A percentile compares a stretch with the other conserved stretches of the same genome.
phyloP scores from a whole-genome alignment of 306 rosid genomes.

The Cicer chorassanicum region DNA sequence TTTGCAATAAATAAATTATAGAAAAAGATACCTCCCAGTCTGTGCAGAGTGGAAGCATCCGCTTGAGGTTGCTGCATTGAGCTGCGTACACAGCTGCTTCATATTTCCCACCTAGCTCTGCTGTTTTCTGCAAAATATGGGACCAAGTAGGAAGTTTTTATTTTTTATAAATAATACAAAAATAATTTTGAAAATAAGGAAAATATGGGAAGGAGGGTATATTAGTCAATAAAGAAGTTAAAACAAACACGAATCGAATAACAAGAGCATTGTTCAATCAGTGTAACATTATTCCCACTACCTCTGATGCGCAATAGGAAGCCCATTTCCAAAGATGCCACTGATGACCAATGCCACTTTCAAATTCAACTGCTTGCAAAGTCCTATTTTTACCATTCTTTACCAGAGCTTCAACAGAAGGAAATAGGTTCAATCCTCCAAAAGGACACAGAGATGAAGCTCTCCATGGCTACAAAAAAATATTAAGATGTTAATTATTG shows the following conservation, averaged over 20 bases:
- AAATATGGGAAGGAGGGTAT: constrained; percentile 22
- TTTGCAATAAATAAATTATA: background rate
- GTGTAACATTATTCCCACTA: constrained; percentile 46
- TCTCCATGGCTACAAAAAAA: constrained; percentile 87
- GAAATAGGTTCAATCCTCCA: constrained; percentile 81
- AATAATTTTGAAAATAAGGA: constrained; percentile 27
- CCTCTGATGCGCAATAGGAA: constrained; percentile 96
- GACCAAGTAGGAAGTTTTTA: constrained; percentile 35
- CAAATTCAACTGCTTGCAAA: constrained; percentile 93
- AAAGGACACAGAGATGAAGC: constrained; percentile 85
- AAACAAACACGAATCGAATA: constrained; percentile 34
- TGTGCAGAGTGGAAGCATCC: constrained; percentile 90
- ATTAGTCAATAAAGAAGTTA: constrained; percentile 36
- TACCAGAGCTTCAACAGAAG: constrained; percentile 80
- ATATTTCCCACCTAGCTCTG: constrained; percentile 89
- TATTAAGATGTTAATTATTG: constrained; percentile 43
- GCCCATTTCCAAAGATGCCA: constrained; percentile 99
- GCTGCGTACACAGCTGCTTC: constrained; percentile 95
- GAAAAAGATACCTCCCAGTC: constrained; percentile 85
- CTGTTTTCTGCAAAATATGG: constrained; percentile 73
- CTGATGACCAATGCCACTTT: constrained; percentile 93
- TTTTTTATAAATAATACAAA: constrained; percentile 23
- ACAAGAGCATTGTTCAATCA: constrained; percentile 36
- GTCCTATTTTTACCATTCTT: constrained; percentile 86
- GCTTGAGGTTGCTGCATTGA: constrained; percentile 84